phyloP scores from a whole-genome alignment of 2,329 filamentous ascomycete genomes.

The Plenodomus tracheiphilus region DNA sequence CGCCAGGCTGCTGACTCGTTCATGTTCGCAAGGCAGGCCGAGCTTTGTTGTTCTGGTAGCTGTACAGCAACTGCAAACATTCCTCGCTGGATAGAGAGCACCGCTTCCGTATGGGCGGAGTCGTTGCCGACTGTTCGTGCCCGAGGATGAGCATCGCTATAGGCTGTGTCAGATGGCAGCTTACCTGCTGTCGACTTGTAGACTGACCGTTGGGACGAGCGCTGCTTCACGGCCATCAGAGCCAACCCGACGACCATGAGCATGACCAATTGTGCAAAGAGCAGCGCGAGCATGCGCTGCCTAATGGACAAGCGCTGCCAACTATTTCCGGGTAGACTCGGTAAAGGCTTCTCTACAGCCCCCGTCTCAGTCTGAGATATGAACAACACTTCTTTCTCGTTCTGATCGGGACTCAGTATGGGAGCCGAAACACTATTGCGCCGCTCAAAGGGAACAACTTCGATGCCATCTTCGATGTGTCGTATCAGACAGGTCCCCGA shows the following conservation, averaged over 20 bases:
- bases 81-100: slow-evolving; percentile 18
- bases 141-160: slow-evolving; percentile 2
- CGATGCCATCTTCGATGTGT: slow-evolving; percentile 33
- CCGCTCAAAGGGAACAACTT: slow-evolving; percentile 35
- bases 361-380: slow-evolving; percentile 1
- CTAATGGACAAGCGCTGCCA: slow-evolving; percentile 27
- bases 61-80: slow-evolving; percentile 24
- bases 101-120: not conserved
- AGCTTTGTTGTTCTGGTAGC: slow-evolving; percentile 27
- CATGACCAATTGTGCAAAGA: slow-evolving; percentile 23
- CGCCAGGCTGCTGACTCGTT: slow-evolving; percentile 33
- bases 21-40: slow-evolving; percentile 26
- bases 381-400: slow-evolving; percentile 35
- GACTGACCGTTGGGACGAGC: slow-evolving; percentile 8
- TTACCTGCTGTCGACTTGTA: not conserved
- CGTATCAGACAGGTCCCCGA: slow-evolving; percentile 15
- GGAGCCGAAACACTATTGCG: slow-evolving; percentile 27
- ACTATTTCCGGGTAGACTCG: slow-evolving; percentile 19
- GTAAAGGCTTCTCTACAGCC: slow-evolving; percentile 26
- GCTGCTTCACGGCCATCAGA: slow-evolving; percentile 15
- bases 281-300: slow-evolving; percentile 23
- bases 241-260: slow-evolving; percentile 19
- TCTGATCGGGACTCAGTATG: slow-evolving; percentile 27
- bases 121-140: slow-evolving; percentile 3
- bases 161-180: not conserved